Base-by-base conservation (phyloP, 2,329 filamentous ascomycete genomes). In the Chrysosphaeria jannelii region DNA sequence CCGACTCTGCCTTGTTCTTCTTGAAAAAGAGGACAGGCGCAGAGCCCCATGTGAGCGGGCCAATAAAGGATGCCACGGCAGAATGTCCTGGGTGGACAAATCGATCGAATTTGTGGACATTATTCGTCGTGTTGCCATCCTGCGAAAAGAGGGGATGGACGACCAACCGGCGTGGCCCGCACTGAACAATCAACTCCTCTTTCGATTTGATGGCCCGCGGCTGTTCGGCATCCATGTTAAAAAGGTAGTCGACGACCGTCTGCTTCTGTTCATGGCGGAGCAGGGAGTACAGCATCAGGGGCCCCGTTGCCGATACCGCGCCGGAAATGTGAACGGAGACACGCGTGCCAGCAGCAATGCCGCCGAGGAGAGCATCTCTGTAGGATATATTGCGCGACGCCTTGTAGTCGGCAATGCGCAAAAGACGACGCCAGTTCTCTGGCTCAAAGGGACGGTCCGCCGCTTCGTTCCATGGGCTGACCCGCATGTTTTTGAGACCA, bases 21-120 rank as follows among this genome's bases (percentile, higher is more conserved):
- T 70, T 71, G 56, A 89, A 91, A 47, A 88, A 88, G 3, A 97
- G 54, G 1, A 75, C 61, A 0, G 85, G 85, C 1, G 91, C 76
- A 10, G 75, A 63, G 14, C 85, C 85, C 81, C 85, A 97, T 3
- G 70, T 85, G 6, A 93, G 48, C 2, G 85, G 85, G 0, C 71
- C 85, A 34, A 79, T 69, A 43, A 91, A 90, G 8, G 69, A 72
- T 6, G 79, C 85, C 13, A 93, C 68, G 4, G 74, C 74, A 6
- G 74, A 81, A 34, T 76, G 69, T 4, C 85, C 85, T 0, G 85
- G 79, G 42, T 93, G 78, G 5, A 93, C 48, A 48, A 63, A 97
- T 14, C 81, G 69, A 43, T 76, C 72, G 45, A 78, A 93, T 44
- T 97, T 97, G 57, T 93, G 79, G 9, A 97, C 79, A 39, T 97